Conservation (phyloP, 2,329 filamentous ascomycete species). For the Mycosphaerella sp. region DNA sequence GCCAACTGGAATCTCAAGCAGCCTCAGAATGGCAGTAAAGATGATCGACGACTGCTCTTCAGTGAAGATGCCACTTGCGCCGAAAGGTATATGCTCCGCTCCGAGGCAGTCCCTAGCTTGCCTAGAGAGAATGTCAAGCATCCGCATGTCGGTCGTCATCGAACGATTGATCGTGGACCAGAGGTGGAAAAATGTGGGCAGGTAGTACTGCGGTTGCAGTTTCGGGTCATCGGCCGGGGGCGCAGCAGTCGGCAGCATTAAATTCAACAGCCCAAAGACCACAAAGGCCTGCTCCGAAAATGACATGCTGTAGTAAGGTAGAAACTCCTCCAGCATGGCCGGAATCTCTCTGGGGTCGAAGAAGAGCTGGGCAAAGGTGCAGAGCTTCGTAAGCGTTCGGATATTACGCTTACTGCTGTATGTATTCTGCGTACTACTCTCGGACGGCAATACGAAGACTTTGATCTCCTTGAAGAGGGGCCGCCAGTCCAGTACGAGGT, state of each 20-base stretch:
- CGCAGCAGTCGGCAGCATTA: constrained; percentile 78
- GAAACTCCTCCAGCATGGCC: constrained; percentile 53
- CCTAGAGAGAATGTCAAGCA: constrained; percentile 84
- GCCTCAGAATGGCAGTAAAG: constrained; percentile 80
- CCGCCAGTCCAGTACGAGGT: constrained; percentile 87
- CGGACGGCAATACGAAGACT: constrained; percentile 76
- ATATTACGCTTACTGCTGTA: constrained; percentile 55
- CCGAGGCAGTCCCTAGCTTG: constrained; percentile 76
- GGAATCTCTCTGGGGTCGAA: constrained; percentile 84
- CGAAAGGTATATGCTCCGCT: constrained; percentile 70
- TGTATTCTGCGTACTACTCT: constrained; percentile 61
- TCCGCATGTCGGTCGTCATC: constrained; percentile 76
- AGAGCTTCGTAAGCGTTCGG: constrained; percentile 77
- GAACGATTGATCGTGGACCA: constrained; percentile 93
- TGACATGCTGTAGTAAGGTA: constrained; percentile 75
- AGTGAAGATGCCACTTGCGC: constrained; percentile 84
- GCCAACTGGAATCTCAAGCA: constrained; percentile 93
- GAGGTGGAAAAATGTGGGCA: constrained; percentile 92
- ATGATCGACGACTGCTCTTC: constrained; percentile 86
- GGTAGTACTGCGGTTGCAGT: constrained; percentile 79
- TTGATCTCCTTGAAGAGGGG: constrained; percentile 92
- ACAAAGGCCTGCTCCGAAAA: constrained; percentile 90
- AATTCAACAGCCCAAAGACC: constrained; percentile 78
- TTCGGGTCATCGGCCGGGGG: constrained; percentile 64
- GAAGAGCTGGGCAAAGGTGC: constrained; percentile 82